These are phyloP conservation scores for Sporothrix variecibatus DNA, from an alignment of 2,329 filamentous ascomycete species.

Conservation along the genomic window DNA sequence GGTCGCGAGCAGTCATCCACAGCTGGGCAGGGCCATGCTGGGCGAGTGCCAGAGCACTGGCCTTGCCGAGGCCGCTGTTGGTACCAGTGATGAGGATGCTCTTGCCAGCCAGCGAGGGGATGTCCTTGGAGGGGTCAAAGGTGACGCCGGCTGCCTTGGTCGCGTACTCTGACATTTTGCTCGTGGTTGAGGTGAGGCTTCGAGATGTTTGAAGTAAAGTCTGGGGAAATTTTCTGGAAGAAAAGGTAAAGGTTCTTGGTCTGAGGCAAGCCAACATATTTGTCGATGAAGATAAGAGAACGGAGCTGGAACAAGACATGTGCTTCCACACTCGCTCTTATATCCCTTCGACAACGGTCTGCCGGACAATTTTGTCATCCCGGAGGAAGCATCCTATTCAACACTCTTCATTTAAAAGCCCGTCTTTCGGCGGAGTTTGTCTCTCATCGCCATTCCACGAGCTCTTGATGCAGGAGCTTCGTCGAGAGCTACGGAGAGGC, in stretches of 20 bases:
- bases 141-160: neutral
- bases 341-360: neutral
- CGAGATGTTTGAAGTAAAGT: neutral
- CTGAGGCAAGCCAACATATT: neutral
- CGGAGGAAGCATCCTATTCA: neutral
- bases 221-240: neutral
- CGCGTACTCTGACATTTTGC: neutral
- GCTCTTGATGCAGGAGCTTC: neutral
- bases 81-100: constrained; percentile 52
- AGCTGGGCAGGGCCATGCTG: constrained; percentile 40
- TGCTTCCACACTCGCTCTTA: neutral
- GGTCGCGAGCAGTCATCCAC: constrained; percentile 40
- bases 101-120: constrained; percentile 44
- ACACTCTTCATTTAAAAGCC: neutral
- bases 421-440: neutral
- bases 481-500: neutral
- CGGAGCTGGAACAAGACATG: neutral
- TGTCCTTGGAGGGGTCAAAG: constrained; percentile 40
- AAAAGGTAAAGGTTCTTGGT: neutral
- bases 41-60: constrained; percentile 45
- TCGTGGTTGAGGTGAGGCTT: neutral
- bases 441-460: neutral
- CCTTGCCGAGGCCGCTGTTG: constrained; percentile 51
- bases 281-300: neutral
- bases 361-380: neutral